These are phyloP conservation scores for Diutina neorugosa DNA, from an alignment of 1,139 yeast genomes.

Conservation along the genomic window DNA sequence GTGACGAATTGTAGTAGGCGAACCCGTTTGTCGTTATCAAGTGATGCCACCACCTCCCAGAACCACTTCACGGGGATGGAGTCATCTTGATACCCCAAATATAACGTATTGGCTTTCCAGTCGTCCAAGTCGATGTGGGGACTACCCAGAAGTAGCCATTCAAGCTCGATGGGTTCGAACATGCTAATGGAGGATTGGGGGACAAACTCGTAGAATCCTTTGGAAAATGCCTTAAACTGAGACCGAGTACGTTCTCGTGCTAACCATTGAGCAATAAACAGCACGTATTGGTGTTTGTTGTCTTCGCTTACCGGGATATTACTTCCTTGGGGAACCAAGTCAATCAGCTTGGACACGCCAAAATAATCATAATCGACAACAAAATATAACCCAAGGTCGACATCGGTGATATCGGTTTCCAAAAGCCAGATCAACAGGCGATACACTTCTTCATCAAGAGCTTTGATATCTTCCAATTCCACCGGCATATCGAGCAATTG, in stretches of 20 bases:
- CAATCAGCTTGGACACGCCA: conserved; percentile 85
- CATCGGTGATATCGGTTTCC: conserved; percentile 77
- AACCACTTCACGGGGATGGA: conserved; percentile 98
- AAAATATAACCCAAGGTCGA: conserved; percentile 70
- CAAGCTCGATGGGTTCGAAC: conserved; percentile 94
- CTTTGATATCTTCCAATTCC: conserved; percentile 93
- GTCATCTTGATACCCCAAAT: conserved; percentile 91
- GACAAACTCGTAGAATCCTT: conserved; percentile 92
- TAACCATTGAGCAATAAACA: conserved; percentile 92
- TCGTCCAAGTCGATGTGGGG: conserved; percentile 96
- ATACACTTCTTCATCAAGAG: conserved; percentile 96
- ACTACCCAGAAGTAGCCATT: conserved; percentile 91
- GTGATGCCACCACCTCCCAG: conserved; percentile 85
- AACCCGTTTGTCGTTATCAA: conserved; percentile 96
- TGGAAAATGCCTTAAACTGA: conserved; percentile 90
- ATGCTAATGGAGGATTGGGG: conserved; percentile 95
- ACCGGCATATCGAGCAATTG: conserved; percentile 95
- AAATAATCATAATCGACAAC: conserved; percentile 93
- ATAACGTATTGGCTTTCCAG: conserved; percentile 98
- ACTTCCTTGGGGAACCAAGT: conserved; percentile 79
- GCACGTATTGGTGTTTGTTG: conserved; percentile 91
- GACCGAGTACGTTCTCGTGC: conserved; percentile 86
- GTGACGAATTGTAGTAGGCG: conserved; percentile 92
- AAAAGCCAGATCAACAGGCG: conserved; percentile 91
- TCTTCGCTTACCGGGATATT: conserved; percentile 87